Conservation (phyloP, 2,329 filamentous ascomycete species). For the Cercospora nicotianae region DNA sequence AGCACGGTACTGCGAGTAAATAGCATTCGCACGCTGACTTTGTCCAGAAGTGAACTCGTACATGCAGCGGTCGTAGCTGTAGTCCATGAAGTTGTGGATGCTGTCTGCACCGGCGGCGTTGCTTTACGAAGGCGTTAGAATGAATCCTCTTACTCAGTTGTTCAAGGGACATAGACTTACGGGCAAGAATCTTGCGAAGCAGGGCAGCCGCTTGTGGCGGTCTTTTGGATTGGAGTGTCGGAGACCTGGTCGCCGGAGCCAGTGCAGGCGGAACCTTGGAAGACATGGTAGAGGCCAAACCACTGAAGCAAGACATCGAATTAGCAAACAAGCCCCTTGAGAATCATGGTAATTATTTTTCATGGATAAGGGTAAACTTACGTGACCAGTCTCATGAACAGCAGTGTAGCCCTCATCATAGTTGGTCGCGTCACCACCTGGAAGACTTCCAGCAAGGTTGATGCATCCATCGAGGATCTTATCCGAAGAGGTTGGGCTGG, state of each 20-base stretch:
- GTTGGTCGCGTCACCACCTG: slow-evolving; percentile 47
- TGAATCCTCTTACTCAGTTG: not conserved
- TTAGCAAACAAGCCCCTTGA: no score
- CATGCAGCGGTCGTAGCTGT: slow-evolving; percentile 30
- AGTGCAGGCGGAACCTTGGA: slow-evolving; percentile 45
- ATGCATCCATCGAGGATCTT: slow-evolving; percentile 55
- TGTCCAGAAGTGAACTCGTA: slow-evolving; percentile 27
- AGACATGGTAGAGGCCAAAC: slow-evolving; percentile 47
- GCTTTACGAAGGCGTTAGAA: not conserved
- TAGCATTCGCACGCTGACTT: slow-evolving; percentile 22
- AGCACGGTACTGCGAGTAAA: slow-evolving; percentile 26
- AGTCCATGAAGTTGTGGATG: slow-evolving; percentile 57
- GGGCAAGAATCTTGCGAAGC: slow-evolving; percentile 51
- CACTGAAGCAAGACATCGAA: no score
- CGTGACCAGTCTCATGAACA: slow-evolving; percentile 48
- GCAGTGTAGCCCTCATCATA: slow-evolving; percentile 49
- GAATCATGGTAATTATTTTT: no score
- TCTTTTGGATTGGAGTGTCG: slow-evolving; percentile 43
- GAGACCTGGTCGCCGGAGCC: slow-evolving; percentile 46
- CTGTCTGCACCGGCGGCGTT: slow-evolving; percentile 47
- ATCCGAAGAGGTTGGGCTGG: slow-evolving; percentile 43
- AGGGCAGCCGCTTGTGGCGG: slow-evolving; percentile 53
- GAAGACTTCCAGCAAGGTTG: slow-evolving; percentile 55
- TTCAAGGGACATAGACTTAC: not conserved
- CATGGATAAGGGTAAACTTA: no score